Evolutionary conservation across 176 grass and related monocot genomes (phyloP).

Genomic region (Raddia distichophylla): DNA sequence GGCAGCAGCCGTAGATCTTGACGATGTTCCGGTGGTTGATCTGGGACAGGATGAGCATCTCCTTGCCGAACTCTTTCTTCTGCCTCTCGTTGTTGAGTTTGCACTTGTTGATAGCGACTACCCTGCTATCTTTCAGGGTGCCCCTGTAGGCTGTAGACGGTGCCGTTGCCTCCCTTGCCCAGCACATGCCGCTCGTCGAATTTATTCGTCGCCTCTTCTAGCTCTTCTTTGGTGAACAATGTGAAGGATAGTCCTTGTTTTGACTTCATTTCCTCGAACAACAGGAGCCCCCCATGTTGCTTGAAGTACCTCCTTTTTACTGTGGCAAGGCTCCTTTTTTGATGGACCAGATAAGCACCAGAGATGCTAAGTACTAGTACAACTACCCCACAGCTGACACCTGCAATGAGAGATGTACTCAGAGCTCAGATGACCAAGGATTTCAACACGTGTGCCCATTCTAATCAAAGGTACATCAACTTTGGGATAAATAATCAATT

Average conservation of each 20-base stretch:
- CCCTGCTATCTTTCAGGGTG: slow-evolving; percentile 14
- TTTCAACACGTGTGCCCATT: no score
- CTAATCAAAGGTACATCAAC: no score
- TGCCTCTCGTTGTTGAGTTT: no score
- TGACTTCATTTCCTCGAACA: slow-evolving; percentile 39
- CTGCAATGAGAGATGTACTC: neutral
- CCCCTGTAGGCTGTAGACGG: slow-evolving; percentile 60
- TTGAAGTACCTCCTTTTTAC: slow-evolving; percentile 40
- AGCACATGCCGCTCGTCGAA: slow-evolving; percentile 35
- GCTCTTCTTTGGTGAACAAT: slow-evolving; percentile 48
- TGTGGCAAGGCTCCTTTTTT: slow-evolving; percentile 33
- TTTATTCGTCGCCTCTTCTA: slow-evolving; percentile 40
- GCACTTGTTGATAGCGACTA: slow-evolving; percentile 31
- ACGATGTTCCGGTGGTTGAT: no score
- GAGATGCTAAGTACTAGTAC: neutral
- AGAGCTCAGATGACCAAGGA: neutral
- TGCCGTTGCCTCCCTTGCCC: slow-evolving; percentile 46
- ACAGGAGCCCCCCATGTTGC: slow-evolving; percentile 42
- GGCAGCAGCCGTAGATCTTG: no score
- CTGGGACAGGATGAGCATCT: no score
- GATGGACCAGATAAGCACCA: slow-evolving; percentile 6
- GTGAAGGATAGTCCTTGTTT: slow-evolving; percentile 41
- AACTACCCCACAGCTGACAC: slow-evolving; percentile 11
- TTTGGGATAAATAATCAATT: no score
- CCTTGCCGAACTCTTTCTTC: no score